A percentile compares a stretch with the other conserved stretches of the same genome.
Conservation (phyloP, 495 filamentous ascomycete species). For the Sordaria brevicollis region DNA sequence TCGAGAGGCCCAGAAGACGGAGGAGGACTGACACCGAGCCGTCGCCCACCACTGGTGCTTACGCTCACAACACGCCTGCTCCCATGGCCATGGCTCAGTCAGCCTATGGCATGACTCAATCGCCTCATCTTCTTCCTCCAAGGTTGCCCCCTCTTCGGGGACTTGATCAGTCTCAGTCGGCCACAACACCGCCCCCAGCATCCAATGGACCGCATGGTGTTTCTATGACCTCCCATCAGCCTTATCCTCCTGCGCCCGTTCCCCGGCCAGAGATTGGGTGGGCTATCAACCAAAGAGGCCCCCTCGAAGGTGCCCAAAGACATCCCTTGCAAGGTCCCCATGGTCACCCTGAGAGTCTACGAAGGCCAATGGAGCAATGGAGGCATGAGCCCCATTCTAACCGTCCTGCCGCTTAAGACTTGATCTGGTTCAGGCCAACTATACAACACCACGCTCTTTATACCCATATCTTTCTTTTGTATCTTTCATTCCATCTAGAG, state of each 20-base stretch:
- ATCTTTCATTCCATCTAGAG: slow-evolving; percentile 3
- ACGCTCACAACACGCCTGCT: slow-evolving; percentile 19
- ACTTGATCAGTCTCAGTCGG: slow-evolving; percentile 24
- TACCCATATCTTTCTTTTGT: background rate
- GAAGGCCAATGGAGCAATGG: slow-evolving; percentile 7
- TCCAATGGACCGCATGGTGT: slow-evolving; percentile 5
- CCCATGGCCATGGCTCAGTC: slow-evolving; percentile 9
- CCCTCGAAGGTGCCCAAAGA: slow-evolving; percentile 13
- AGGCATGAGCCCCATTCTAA: background rate
- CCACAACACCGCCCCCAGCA: slow-evolving; percentile 16
- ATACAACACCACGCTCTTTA: background rate
- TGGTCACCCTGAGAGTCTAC: background rate
- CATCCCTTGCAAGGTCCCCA: slow-evolving; percentile 1
- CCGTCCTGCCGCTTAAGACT: background rate
- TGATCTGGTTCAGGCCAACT: background rate
- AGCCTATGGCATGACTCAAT: slow-evolving; percentile 25
- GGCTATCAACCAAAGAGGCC: slow-evolving; percentile 27
- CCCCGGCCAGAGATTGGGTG: slow-evolving; percentile 32
- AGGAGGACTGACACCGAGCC: slow-evolving; percentile 35
- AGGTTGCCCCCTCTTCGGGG: slow-evolving; percentile 32
- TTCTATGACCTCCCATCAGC: slow-evolving; percentile 7
- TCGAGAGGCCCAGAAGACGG: slow-evolving; percentile 34
- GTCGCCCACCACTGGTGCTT: slow-evolving; percentile 25
- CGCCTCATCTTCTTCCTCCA: slow-evolving; percentile 29
- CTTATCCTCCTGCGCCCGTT: slow-evolving; percentile 16